Conservation (phyloP, 2,329 filamentous ascomycete genomes). For the Pseudocercospora fijiensis region DNA sequence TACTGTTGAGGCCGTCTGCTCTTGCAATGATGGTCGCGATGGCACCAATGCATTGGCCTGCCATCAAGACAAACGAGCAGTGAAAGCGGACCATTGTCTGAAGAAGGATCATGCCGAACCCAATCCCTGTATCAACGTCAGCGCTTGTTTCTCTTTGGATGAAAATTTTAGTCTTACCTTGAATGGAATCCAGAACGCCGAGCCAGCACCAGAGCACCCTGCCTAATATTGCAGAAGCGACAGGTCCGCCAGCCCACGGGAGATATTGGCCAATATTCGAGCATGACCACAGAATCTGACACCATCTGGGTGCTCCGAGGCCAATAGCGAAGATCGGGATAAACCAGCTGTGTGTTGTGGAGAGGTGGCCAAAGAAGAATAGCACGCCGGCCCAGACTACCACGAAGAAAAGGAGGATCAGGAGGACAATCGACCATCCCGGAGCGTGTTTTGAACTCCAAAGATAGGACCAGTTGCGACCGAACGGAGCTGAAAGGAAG, state of each 20-base stretch:
- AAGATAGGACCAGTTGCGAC: constrained; percentile 65
- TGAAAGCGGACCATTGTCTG: constrained; percentile 61
- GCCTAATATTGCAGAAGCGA: constrained; percentile 57
- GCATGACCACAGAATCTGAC: constrained; percentile 66
- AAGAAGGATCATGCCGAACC: constrained; percentile 66
- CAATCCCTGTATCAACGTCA: constrained; percentile 45
- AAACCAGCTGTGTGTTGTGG: constrained; percentile 63
- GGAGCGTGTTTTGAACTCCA: constrained; percentile 59
- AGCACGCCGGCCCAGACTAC: constrained; percentile 57
- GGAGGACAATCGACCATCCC: constrained; percentile 57
- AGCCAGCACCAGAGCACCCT: constrained; percentile 66
- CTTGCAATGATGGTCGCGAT: constrained; percentile 62
- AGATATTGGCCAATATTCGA: constrained; percentile 61
- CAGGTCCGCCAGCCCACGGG: constrained; percentile 60
- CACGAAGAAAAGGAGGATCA: constrained; percentile 57
- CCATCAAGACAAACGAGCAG: constrained; percentile 61
- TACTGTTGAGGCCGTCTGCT: constrained; percentile 59
- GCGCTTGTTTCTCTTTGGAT: neutral
- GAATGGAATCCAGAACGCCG: constrained; percentile 63
- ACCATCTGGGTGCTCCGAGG: constrained; percentile 64
- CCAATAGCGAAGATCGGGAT: constrained; percentile 66
- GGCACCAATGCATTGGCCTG: constrained; percentile 62
- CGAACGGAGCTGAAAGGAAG: constrained; percentile 65
- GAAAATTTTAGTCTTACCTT: constrained; percentile 40
- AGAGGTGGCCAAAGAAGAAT: constrained; percentile 54